A percentile compares a stretch with the other conserved stretches of the same genome.
These are phyloP conservation scores for Quercus variabilis DNA, from an alignment of 306 rosid genomes.

Conservation along the genomic window DNA sequence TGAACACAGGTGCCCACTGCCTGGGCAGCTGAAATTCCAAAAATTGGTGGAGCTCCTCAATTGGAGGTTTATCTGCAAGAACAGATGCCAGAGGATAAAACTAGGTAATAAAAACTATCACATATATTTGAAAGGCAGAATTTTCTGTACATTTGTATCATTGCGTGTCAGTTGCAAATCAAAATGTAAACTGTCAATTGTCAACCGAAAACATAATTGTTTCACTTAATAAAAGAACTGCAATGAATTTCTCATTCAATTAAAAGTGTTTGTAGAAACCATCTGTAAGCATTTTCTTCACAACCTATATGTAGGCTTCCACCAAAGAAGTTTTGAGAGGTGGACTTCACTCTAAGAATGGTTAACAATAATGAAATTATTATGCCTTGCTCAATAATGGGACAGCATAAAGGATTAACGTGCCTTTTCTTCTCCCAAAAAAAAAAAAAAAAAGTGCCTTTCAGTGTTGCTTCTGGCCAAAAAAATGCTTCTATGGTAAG, in stretches of 20 bases:
- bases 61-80: conserved; percentile 85
- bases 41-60: conserved; percentile 95
- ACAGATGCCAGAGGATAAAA: conserved; percentile 17
- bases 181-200: neutral
- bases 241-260: neutral
- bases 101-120: neutral
- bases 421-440: too few relatives aligned
- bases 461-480: too few relatives aligned
- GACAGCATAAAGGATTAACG: too few relatives aligned
- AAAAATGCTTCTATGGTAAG: too few relatives aligned
- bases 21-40: conserved; percentile 96
- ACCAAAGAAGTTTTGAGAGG: too few relatives aligned
- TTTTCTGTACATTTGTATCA: neutral
- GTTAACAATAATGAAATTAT: too few relatives aligned
- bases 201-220: too few relatives aligned
- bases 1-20: conserved; percentile 99
- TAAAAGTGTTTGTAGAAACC: neutral
- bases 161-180: neutral
- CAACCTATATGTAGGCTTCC: too few relatives aligned
- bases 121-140: neutral
- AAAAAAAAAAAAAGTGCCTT: too few relatives aligned
- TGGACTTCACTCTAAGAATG: too few relatives aligned
- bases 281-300: too few relatives aligned
- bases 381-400: too few relatives aligned
- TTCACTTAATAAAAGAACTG: neutral